Conservation (phyloP, 1,284 basidiomycete genomes). For the Cryptococcus sp. region DNA sequence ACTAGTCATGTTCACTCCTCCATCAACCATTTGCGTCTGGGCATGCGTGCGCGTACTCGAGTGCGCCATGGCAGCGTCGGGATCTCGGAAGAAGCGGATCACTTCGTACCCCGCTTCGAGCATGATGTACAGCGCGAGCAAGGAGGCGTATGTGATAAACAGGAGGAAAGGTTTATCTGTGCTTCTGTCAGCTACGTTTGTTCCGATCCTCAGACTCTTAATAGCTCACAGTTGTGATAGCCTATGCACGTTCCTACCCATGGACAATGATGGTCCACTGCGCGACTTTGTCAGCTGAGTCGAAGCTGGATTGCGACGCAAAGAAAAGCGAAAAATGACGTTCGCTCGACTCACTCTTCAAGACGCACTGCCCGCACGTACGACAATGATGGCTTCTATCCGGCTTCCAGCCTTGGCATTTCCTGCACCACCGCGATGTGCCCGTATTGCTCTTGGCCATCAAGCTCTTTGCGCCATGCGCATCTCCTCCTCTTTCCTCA, state of each 20-base stretch:
- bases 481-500: neutral
- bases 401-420: slow-evolving; percentile 62
- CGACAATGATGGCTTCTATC: slow-evolving; percentile 82
- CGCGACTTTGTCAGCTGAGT: slow-evolving; percentile 32
- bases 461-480: slow-evolving; percentile 1
- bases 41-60: neutral
- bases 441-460: slow-evolving; percentile 44
- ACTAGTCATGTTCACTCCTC: too few relatives aligned
- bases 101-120: slow-evolving; percentile 63
- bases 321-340: neutral
- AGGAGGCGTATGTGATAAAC: slow-evolving; percentile 69
- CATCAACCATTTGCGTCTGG: neutral
- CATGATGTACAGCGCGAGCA: slow-evolving; percentile 67
- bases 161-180: slow-evolving; percentile 76
- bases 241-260: slow-evolving; percentile 86
- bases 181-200: neutral
- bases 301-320: neutral
- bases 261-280: slow-evolving; percentile 78
- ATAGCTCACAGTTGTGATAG: slow-evolving; percentile 64
- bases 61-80: slow-evolving; percentile 7
- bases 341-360: slow-evolving; percentile 71
- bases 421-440: slow-evolving; percentile 47
- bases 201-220: neutral
- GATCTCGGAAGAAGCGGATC: slow-evolving; percentile 64
- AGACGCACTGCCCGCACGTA: slow-evolving; percentile 71